Base-by-base conservation (phyloP, 768 basidiomycete species). In the Cystofilobasidium bisporidii region DNA sequence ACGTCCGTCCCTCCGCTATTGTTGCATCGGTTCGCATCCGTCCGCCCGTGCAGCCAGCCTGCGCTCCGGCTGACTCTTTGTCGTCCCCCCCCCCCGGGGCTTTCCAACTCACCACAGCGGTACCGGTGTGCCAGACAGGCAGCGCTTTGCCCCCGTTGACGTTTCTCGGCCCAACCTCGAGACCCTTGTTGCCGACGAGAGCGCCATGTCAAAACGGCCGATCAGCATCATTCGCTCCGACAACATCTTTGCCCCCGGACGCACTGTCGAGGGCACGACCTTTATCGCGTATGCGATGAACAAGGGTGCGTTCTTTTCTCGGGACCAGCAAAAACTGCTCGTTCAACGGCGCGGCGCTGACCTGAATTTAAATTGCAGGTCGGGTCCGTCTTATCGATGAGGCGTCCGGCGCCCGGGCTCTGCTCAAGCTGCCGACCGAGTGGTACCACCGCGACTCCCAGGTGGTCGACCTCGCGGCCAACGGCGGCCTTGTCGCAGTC, bases 221-320 rank as follows among this genome's bases (percentile, higher is more conserved):
- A 63, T 68, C 43, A 63, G 38, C 10, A 50, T 68, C 53, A 62
- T 68, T 40, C 48, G 38, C 11, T 38, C 33, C 26, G 61, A 62
- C 24, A 33, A 62, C 28, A 8, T 50, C 40, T 63, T 53, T 26
- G 17, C 28, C 3, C 26, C 61, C 1, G 66, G 66, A 1, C 22
- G 56, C 10, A 68, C 66, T 12, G 66, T 68, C 8, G 66, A 53
- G 18, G 41, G 38, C 22, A 32, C 30, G 6, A 40, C 58, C n/a
- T 53, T 40, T 24, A 68, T 68, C 40, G 32, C 61, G 14, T 68
- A 68, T 55, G 50, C 48, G 8, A 62, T 68, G 66, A 68, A 68
- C 32, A 66, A 66, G 59, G 65, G 64, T 64, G 6, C 17, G 45
- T 56, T 56, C 1, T 12, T 63, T 22, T n/a, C 26, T n/a, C n/a